phyloP scores from a whole-genome alignment of 208 protist species.

The Tetramitus jugosus region DNA sequence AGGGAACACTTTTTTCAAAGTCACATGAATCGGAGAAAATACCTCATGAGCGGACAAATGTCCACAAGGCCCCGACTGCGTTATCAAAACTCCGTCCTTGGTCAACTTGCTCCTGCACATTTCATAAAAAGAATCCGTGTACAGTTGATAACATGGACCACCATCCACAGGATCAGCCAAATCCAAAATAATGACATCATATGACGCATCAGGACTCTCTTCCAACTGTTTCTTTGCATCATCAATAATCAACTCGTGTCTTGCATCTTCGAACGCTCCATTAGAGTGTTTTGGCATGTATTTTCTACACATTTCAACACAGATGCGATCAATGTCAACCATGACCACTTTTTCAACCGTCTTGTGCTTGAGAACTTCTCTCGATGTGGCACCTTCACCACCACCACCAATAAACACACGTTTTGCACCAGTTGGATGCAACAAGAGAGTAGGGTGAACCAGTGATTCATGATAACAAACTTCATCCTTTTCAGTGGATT shows the following conservation, averaged over 20 bases:
- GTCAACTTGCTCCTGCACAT: slow-evolving; percentile 36
- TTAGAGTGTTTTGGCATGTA: background rate
- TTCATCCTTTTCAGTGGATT: slow-evolving; percentile 33
- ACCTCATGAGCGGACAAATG: slow-evolving; percentile 28
- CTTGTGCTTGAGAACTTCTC: slow-evolving; percentile 42
- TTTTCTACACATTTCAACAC: background rate
- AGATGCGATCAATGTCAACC: slow-evolving; percentile 41
- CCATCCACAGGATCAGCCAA: slow-evolving; percentile 44
- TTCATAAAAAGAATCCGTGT: slow-evolving; percentile 48
- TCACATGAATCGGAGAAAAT: slow-evolving; percentile 38
- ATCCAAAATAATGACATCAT: slow-evolving; percentile 52
- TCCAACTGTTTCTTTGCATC: slow-evolving; percentile 31
- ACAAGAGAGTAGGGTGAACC: slow-evolving; percentile 40
- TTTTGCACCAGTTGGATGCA: slow-evolving; percentile 37
- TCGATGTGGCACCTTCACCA: slow-evolving; percentile 39
- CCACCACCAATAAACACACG: slow-evolving; percentile 47
- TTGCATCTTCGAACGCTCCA: background rate
- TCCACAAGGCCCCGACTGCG: slow-evolving; percentile 34
- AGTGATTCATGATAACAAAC: slow-evolving; percentile 43
- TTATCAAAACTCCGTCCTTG: slow-evolving; percentile 39
- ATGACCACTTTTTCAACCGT: slow-evolving; percentile 43
- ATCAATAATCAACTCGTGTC: slow-evolving; percentile 24
- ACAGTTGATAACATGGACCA: slow-evolving; percentile 43
- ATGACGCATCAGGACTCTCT: slow-evolving; percentile 19
- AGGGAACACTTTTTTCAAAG: slow-evolving; percentile 35